Conservation (phyloP, 192 early-diverging fungal species). For the Coemansia sp. region DNA sequence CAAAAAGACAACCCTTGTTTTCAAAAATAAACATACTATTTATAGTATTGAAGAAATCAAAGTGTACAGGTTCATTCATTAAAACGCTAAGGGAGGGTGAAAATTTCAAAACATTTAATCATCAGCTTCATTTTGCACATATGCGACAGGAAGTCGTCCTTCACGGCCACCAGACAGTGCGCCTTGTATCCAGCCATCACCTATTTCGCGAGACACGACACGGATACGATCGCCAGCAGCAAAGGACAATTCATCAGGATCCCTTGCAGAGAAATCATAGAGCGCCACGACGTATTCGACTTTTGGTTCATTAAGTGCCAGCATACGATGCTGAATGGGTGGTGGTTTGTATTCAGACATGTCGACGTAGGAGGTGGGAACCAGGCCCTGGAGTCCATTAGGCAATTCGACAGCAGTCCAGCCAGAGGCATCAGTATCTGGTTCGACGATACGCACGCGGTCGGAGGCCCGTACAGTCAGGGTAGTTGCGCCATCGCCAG, state of each 20-base stretch:
- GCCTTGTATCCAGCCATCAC: conserved; percentile 40
- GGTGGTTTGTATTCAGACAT: conserved; percentile 22
- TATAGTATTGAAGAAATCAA: neutral
- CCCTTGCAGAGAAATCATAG: conserved; percentile 38
- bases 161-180: conserved; percentile 7
- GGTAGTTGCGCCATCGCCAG: conserved; percentile 35
- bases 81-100: neutral
- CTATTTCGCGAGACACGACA: conserved; percentile 29
- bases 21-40: no score
- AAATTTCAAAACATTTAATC: neutral
- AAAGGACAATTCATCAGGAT: conserved; percentile 35
- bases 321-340: neutral
- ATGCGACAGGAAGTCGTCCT: conserved; percentile 36
- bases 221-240: conserved; percentile 33
- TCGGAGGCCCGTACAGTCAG: conserved; percentile 38
- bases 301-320: neutral
- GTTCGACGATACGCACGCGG: conserved; percentile 25
- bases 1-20: neutral
- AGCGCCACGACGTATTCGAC: conserved; percentile 28
- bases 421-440: conserved; percentile 37
- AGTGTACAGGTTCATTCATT: neutral
- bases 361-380: conserved; percentile 44
- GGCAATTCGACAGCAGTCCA: conserved; percentile 23
- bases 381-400: conserved; percentile 38
- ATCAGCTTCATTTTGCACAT: conserved; percentile 23